These are phyloP conservation scores for Eucalyptus erythrocorys DNA, from an alignment of 345 rosid genomes.

Conservation along the genomic window DNA sequence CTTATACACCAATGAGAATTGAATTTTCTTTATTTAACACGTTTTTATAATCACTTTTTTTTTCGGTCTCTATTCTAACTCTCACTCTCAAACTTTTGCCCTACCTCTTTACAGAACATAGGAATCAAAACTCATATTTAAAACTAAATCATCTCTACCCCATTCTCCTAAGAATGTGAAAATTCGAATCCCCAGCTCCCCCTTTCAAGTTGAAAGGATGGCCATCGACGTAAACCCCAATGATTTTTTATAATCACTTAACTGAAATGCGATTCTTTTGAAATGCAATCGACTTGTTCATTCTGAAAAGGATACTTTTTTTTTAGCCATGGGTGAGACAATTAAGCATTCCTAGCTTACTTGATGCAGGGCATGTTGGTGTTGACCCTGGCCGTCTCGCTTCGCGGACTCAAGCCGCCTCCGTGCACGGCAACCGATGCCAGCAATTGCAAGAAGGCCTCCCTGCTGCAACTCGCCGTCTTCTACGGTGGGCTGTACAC, in stretches of 20 bases:
- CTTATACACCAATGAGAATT: background rate
- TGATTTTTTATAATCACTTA: background rate
- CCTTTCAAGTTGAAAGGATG: fast-evolving
- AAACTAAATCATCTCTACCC: too few species aligned
- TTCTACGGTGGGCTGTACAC: constrained; percentile 75
- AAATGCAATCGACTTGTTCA: too few species aligned
- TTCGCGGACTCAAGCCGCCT: constrained; percentile 60
- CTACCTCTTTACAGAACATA: fast-evolving
- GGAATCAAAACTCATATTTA: too few species aligned
- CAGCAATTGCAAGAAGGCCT: constrained; percentile 40
- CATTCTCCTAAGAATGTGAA: too few species aligned
- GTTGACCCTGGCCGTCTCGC: constrained; percentile 63
- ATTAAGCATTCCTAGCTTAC: background rate
- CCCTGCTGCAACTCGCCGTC: constrained; percentile 41
- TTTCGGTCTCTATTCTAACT: too few species aligned
- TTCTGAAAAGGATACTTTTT: too few species aligned
- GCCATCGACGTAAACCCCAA: too few species aligned
- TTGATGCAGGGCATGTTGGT: constrained; percentile 57
- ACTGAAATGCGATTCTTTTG: background rate
- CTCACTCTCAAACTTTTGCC: too few species aligned
- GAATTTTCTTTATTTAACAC: background rate
- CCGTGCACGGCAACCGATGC: constrained; percentile 13
- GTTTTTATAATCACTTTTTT: background rate
- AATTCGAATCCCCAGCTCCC: too few species aligned
- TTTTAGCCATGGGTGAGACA: background rate